Conservation (phyloP, 2,329 filamentous ascomycete genomes). For the Ophiostoma himal-ulmi region DNA sequence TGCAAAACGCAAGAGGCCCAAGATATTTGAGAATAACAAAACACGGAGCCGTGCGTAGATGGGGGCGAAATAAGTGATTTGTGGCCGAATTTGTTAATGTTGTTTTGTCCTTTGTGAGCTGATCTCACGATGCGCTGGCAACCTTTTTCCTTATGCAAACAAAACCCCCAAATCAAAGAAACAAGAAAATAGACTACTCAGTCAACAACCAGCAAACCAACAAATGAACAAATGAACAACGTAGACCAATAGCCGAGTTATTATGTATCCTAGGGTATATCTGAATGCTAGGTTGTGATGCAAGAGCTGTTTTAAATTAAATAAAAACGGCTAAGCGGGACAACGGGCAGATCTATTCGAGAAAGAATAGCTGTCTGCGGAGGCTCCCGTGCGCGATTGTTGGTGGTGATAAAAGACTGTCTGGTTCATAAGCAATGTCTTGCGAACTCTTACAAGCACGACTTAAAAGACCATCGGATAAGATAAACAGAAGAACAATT, state of each 20-base stretch:
- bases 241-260: not conserved
- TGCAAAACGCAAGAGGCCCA: not conserved
- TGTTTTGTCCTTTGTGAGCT: not conserved
- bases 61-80: conserved; percentile 9
- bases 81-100: not conserved
- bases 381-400: not conserved
- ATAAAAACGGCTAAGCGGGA: not conserved
- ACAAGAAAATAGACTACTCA: not conserved
- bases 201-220: not conserved
- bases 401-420: not conserved
- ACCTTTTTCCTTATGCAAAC: not conserved
- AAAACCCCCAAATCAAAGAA: not conserved
- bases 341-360: not conserved
- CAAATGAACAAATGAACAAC: not conserved
- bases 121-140: conserved; percentile 13
- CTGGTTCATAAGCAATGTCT: not conserved
- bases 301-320: not conserved
- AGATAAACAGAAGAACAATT: not conserved
- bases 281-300: not conserved
- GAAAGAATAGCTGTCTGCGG: not conserved
- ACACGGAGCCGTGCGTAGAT: not conserved
- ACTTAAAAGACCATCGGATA: not conserved
- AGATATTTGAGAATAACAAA: not conserved
- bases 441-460: no score
- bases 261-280: not conserved